Evolutionary conservation across 371 early-diverging fungal species (phyloP).

Genomic region (Saksenaea vasiformis): DNA sequence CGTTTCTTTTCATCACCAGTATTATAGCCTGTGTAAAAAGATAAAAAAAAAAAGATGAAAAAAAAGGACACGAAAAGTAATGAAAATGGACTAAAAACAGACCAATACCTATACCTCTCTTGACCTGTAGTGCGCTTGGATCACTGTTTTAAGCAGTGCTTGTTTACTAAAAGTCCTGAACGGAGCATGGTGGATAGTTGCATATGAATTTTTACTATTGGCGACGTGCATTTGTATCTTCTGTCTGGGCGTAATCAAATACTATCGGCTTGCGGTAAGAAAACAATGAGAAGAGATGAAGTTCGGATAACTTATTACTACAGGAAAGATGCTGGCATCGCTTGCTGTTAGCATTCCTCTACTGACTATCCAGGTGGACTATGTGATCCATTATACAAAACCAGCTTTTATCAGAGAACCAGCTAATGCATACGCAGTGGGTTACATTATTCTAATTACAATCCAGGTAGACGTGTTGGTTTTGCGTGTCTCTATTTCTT

Average conservation of each 20-base stretch:
- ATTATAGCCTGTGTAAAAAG: conserved; percentile 30
- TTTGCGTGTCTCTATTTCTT: background rate
- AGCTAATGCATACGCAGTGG: conserved; percentile 35
- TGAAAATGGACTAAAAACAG: too few relatives aligned
- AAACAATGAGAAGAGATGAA: background rate
- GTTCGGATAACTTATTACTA: conserved; percentile 1
- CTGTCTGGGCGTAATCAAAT: conserved; percentile 20
- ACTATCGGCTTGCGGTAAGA: conserved; percentile 42
- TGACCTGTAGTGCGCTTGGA: conserved; percentile 32
- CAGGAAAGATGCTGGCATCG: conserved; percentile 35
- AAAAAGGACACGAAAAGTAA: background rate
- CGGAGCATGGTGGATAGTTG: conserved; percentile 51
- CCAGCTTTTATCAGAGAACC: conserved; percentile 19
- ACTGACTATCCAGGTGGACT: conserved; percentile 45
- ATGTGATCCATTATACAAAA: conserved; percentile 36
- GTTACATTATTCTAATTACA: conserved; percentile 35
- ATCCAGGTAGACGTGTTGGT: conserved; percentile 38
- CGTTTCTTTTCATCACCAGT: conserved; percentile 28
- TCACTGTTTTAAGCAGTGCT: conserved; percentile 37
- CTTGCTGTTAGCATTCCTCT: conserved; percentile 44
- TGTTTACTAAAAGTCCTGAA: conserved; percentile 35
- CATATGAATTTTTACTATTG: conserved; percentile 35
- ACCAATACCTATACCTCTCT: background rate
- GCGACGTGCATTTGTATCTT: conserved; percentile 22
- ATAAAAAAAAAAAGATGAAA: background rate